Evolutionary conservation across 1,284 basidiomycete genomes (phyloP).

Genomic region (Heterobasidion irregulare): DNA sequence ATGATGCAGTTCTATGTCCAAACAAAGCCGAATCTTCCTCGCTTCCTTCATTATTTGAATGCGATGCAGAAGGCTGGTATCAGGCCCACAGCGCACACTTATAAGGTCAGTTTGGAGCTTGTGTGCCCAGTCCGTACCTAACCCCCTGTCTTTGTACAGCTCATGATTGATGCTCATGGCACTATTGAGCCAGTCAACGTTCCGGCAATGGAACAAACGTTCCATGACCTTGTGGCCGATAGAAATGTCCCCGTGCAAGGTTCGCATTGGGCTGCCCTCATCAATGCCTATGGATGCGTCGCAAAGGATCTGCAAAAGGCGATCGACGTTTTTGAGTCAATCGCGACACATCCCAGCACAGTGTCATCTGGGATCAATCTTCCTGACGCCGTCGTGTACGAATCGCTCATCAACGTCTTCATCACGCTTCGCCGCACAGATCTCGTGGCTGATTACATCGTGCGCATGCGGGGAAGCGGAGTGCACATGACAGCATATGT

Average conservation of each 20-base stretch:
- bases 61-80: constrained; percentile 61
- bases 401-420: constrained; percentile 86
- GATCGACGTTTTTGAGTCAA: constrained; percentile 72
- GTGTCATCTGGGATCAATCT: constrained; percentile 22
- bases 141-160: constrained; percentile 29
- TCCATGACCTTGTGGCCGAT: constrained; percentile 50
- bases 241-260: constrained; percentile 59
- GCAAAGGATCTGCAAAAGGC: constrained; percentile 75
- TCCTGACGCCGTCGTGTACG: constrained; percentile 85
- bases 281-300: constrained; percentile 86
- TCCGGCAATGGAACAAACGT: constrained; percentile 68
- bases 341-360: constrained; percentile 44
- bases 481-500: constrained; percentile 95
- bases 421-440: constrained; percentile 76
- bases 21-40: constrained; percentile 79
- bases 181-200: constrained; percentile 80
- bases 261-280: constrained; percentile 87
- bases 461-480: constrained; percentile 53
- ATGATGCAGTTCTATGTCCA: constrained; percentile 98
- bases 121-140: neutral
- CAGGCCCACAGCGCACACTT: constrained; percentile 80
- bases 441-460: constrained; percentile 66
- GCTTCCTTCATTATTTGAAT: constrained; percentile 73
- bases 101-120: constrained; percentile 55
- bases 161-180: constrained; percentile 89